A percentile compares a stretch with the other conserved stretches of the same genome.
Conservation (phyloP, 169 alveolate species). For the Eimeria necatrix region DNA sequence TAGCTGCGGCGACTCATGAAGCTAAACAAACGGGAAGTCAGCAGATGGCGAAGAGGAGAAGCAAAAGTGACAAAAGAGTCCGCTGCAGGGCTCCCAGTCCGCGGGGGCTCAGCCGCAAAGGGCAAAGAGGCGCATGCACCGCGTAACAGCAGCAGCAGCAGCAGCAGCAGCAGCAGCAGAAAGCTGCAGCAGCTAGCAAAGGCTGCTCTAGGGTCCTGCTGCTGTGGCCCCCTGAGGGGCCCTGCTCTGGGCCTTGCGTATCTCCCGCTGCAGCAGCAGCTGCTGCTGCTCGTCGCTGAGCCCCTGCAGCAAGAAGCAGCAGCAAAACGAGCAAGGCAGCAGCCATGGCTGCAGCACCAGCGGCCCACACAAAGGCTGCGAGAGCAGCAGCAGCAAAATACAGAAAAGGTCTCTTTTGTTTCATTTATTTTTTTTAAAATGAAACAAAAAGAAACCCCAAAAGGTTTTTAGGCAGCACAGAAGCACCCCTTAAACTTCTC, state of each 20-base stretch:
- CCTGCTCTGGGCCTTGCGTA: not conserved
- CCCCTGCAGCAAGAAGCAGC: constrained; percentile 17
- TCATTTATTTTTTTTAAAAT: too few relatives aligned
- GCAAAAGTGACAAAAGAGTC: not conserved
- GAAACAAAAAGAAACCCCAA: too few relatives aligned
- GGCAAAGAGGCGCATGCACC: too few relatives aligned
- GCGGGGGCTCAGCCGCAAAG: not conserved
- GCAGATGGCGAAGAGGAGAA: too few relatives aligned
- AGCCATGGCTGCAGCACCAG: too few relatives aligned
- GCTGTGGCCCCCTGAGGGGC: not conserved
- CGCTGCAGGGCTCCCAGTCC: not conserved
- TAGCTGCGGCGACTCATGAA: not conserved
- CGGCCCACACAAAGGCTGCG: too few relatives aligned
- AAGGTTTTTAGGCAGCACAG: too few relatives aligned
- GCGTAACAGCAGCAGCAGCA: not conserved
- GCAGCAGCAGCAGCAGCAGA: not conserved
- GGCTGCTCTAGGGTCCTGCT: not conserved
- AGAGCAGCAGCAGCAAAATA: too few relatives aligned
- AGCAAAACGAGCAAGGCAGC: too few relatives aligned
- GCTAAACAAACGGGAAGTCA: too few relatives aligned
- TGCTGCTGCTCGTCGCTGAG: constrained; percentile 3
- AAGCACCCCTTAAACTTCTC: too few relatives aligned
- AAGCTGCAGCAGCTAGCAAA: not conserved
- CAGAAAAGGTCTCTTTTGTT: too few relatives aligned
- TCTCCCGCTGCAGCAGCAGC: constrained; percentile 49